phyloP scores from a whole-genome alignment of 345 rosid species.

The Populus nigra region DNA sequence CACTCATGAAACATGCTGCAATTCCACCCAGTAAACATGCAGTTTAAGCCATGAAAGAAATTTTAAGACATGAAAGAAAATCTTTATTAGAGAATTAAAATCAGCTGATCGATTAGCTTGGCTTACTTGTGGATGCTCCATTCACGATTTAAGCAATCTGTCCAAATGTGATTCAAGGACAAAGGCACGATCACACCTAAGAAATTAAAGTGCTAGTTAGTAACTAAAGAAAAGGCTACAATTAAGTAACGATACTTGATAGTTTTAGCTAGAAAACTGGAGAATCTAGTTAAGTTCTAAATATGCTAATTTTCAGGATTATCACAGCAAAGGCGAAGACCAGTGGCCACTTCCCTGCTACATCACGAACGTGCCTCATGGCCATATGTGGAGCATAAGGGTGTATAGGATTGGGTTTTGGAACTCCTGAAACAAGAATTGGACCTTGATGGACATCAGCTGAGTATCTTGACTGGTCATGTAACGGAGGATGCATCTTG shows the following conservation, averaged over 20 bases:
- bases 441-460: neutral
- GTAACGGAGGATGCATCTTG: slow-evolving; percentile 2
- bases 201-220: neutral
- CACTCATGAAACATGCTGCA: slow-evolving; percentile 45
- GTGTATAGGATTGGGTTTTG: neutral
- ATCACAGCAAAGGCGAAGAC: slow-evolving; percentile 41
- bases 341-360: slow-evolving; percentile 13
- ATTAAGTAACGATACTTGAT: too few relatives aligned
- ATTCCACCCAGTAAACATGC: neutral
- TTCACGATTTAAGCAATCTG: slow-evolving; percentile 47
- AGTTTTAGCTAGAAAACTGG: neutral
- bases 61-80: neutral
- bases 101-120: neutral
- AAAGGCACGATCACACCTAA: slow-evolving; percentile 40
- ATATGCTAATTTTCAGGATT: slow-evolving; percentile 11
- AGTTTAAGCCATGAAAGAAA: neutral
- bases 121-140: slow-evolving; percentile 35
- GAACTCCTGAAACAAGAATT: neutral
- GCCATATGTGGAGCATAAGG: neutral
- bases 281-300: neutral
- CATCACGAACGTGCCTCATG: neutral
- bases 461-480: neutral
- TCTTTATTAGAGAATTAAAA: neutral
- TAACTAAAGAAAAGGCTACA: neutral
- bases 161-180: slow-evolving; percentile 57